Conservation (phyloP, 1,284 basidiomycete species). For the Leccinum pallidistipes region DNA sequence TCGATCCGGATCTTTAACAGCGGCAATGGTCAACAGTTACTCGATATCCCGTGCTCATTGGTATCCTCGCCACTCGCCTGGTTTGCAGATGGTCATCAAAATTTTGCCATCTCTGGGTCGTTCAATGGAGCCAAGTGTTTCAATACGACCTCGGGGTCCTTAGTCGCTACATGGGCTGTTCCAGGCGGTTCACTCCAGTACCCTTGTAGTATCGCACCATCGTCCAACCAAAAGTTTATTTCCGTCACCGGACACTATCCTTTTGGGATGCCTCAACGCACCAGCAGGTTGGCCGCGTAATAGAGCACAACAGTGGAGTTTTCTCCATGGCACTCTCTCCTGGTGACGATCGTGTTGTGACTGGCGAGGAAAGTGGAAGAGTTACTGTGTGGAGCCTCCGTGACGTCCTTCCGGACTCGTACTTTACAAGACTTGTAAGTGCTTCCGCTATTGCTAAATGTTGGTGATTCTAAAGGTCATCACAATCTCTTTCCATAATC, state of each 20-base stretch:
- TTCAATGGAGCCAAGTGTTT: background rate
- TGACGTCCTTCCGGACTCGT: background rate
- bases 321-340: background rate
- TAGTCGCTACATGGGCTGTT: background rate
- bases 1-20: background rate
- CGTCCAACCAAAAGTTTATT: background rate
- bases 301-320: background rate
- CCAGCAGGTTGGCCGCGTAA: background rate
- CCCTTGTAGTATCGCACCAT: background rate
- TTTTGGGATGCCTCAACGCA: slow-evolving; percentile 12
- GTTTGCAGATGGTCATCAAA: background rate
- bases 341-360: background rate
- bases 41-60: background rate
- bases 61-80: background rate
- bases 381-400: background rate
- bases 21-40: background rate
- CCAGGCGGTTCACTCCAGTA: background rate
- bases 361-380: background rate
- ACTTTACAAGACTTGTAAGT: background rate
- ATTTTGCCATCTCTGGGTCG: background rate
- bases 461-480: too few species aligned
- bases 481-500: too few species aligned
- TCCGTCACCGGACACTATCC: background rate
- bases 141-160: background rate
- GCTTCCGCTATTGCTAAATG: too few species aligned